These are phyloP conservation scores for Hyaloscypha finlandica DNA, from an alignment of 495 filamentous ascomycete species.

Conservation along the genomic window DNA sequence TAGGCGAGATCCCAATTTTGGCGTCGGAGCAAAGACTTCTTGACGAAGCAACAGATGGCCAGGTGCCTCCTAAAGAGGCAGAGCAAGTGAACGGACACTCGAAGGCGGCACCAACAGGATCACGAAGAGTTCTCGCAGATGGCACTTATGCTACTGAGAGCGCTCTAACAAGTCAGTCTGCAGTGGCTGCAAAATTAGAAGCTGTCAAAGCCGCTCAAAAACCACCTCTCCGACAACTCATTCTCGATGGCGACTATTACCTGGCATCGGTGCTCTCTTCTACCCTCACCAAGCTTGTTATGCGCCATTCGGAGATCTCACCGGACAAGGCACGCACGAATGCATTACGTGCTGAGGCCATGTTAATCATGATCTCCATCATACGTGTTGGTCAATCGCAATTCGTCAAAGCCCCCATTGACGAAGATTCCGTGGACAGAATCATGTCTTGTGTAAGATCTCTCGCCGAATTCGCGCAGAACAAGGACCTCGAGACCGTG, in stretches of 20 bases:
- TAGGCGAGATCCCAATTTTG: conserved; percentile 97
- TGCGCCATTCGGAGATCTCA: conserved; percentile 96
- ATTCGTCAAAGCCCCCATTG: conserved; percentile 95
- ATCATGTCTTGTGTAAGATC: conserved; percentile 97
- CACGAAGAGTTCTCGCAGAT: conserved; percentile 89
- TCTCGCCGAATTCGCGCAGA: conserved; percentile 84
- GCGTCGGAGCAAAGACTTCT: conserved; percentile 92
- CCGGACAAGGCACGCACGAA: conserved; percentile 86
- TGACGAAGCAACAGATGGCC: conserved; percentile 71
- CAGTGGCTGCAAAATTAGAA: conserved; percentile 86
- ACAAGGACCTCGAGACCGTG: conserved; percentile 85
- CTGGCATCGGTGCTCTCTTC: conserved; percentile 92
- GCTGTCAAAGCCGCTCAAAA: conserved; percentile 97
- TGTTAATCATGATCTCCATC: conserved; percentile 99
- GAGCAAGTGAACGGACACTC: conserved; percentile 80
- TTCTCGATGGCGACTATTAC: conserved; percentile 97
- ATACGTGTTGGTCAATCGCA: conserved; percentile 93
- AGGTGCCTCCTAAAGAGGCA: conserved; percentile 59
- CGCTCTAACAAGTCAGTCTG: conserved; percentile 88
- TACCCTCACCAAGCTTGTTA: conserved; percentile 95
- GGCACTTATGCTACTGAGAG: conserved; percentile 98
- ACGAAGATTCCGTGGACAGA: conserved; percentile 95
- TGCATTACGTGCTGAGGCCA: conserved; percentile 92
- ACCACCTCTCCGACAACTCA: conserved; percentile 90
- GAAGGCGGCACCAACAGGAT: conserved; percentile 71